Percentiles rank a stretch among this genome's conserved stretches.
These are phyloP conservation scores for Tylopilus orsonianus DNA, from an alignment of 1,284 basidiomycete species.

Conservation along the genomic window DNA sequence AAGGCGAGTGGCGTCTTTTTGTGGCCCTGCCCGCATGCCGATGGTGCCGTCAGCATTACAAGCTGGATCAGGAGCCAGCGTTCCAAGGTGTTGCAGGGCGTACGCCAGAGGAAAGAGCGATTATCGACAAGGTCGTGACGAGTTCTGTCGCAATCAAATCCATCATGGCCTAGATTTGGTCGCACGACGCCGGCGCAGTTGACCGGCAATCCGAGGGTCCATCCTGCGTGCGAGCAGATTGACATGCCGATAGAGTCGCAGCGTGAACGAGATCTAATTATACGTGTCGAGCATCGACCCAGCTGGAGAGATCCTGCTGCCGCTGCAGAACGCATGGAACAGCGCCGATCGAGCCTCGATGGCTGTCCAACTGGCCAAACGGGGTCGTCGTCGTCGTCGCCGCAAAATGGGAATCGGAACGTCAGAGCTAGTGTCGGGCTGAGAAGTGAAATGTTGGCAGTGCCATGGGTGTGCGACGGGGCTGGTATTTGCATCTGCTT, in stretches of 20 bases:
- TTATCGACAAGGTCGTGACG: slow-evolving; percentile 66
- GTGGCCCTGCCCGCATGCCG: not conserved
- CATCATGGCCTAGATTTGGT: slow-evolving; percentile 49
- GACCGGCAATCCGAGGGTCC: too few species aligned
- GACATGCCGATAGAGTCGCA: not conserved
- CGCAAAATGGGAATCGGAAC: too few species aligned
- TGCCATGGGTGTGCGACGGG: not conserved
- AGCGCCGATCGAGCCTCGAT: too few species aligned
- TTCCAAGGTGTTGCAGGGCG: slow-evolving; percentile 42
- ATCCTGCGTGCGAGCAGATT: not conserved
- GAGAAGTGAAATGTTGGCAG: too few species aligned
- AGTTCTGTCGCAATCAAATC: slow-evolving; percentile 82
- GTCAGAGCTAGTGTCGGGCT: too few species aligned
- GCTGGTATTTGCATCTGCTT: slow-evolving; percentile 19
- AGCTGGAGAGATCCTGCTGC: too few species aligned
- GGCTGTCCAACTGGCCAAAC: too few species aligned
- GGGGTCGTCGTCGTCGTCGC: too few species aligned
- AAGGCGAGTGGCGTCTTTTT: slow-evolving; percentile 50
- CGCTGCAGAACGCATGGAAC: too few species aligned
- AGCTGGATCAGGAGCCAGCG: slow-evolving; percentile 58
- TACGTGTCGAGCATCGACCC: not conserved
- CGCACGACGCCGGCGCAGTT: too few species aligned
- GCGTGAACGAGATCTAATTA: not conserved
- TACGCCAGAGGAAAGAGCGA: slow-evolving; percentile 39
- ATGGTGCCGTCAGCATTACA: slow-evolving; percentile 60